Evolutionary conservation across 331 rosid species (phyloP).

Genomic region (Pyracantha coccinea): DNA sequence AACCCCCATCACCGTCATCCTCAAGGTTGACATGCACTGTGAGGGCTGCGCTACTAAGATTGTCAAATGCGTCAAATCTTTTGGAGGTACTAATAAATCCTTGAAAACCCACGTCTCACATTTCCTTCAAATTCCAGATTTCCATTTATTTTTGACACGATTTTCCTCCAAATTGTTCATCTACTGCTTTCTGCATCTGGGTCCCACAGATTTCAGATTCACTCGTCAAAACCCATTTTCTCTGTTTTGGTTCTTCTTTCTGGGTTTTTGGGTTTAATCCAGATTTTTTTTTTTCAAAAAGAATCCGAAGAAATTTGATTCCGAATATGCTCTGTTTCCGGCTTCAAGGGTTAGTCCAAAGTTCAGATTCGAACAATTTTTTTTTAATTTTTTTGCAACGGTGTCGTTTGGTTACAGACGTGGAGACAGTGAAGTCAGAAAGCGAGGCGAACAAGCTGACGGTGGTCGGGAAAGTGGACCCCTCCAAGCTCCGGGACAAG

Average conservation of each 20-base stretch:
- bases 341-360: not conserved
- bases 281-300: not conserved
- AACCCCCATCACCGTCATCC: conserved; percentile 25
- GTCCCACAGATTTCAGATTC: not conserved
- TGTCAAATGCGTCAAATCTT: conserved; percentile 8
- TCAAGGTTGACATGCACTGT: conserved; percentile 65
- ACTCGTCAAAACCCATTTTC: not conserved
- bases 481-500: conserved; percentile 40
- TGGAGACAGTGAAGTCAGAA: conserved; percentile 50
- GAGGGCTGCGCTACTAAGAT: conserved; percentile 67
- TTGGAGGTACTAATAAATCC: conserved; percentile 31
- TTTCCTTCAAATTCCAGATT: not conserved
- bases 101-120: not conserved
- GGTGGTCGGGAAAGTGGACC: conserved; percentile 60
- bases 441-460: conserved; percentile 49
- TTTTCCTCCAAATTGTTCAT: not conserved
- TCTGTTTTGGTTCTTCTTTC: too few species aligned
- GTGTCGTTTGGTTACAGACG: conserved; percentile 23
- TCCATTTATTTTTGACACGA: not conserved
- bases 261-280: not conserved
- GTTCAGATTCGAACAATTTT: not conserved
- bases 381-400: not conserved
- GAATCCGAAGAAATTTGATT: not conserved
- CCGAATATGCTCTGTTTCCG: not conserved
- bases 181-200: not conserved